Conservation (phyloP, 805 yeast genomes). For the Saturnispora gosingensis region DNA sequence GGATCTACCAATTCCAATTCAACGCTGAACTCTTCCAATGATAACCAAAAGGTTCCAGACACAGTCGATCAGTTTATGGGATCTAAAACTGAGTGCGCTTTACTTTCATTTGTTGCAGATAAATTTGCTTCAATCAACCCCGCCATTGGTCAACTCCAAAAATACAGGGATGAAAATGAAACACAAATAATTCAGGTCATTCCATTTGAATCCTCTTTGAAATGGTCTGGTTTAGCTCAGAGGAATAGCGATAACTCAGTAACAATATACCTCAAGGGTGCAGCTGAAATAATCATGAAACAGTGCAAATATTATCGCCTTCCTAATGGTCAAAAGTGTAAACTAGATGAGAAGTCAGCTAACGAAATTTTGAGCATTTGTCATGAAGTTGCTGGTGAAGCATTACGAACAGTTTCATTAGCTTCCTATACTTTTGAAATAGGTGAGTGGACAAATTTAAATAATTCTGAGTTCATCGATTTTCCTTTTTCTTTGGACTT, state of each 20-base stretch:
- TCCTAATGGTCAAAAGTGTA: slow-evolving; percentile 1
- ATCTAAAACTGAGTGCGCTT: slow-evolving; percentile 89
- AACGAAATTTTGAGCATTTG: slow-evolving; percentile 23
- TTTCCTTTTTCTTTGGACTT: slow-evolving; percentile 47
- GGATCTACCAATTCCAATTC: background rate
- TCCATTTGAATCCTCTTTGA: slow-evolving; percentile 87
- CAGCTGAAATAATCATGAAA: slow-evolving; percentile 76
- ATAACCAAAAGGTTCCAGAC: slow-evolving; percentile 4
- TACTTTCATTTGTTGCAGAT: slow-evolving; percentile 57
- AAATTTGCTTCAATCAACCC: slow-evolving; percentile 39
- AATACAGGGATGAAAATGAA: slow-evolving; percentile 31
- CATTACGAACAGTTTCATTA: slow-evolving; percentile 81
- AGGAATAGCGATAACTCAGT: slow-evolving; percentile 33
- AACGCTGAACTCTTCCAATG: background rate
- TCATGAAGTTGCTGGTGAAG: slow-evolving; percentile 56
- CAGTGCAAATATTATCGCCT: slow-evolving; percentile 36
- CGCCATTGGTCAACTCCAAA: slow-evolving; percentile 30
- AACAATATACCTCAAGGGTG: slow-evolving; percentile 79
- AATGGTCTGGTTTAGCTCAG: slow-evolving; percentile 83
- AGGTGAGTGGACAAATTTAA: slow-evolving; percentile 34
- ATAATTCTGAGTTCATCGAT: slow-evolving; percentile 3
- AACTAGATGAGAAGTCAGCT: background rate
- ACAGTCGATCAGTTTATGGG: slow-evolving; percentile 53
- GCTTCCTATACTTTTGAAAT: slow-evolving; percentile 64
- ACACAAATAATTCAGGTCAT: slow-evolving; percentile 53